Percentiles rank a stretch among this genome's conserved stretches.
These are phyloP conservation scores for Ceratocystis smalleyi DNA, from an alignment of 2,329 filamentous ascomycete species.

Conservation along the genomic window DNA sequence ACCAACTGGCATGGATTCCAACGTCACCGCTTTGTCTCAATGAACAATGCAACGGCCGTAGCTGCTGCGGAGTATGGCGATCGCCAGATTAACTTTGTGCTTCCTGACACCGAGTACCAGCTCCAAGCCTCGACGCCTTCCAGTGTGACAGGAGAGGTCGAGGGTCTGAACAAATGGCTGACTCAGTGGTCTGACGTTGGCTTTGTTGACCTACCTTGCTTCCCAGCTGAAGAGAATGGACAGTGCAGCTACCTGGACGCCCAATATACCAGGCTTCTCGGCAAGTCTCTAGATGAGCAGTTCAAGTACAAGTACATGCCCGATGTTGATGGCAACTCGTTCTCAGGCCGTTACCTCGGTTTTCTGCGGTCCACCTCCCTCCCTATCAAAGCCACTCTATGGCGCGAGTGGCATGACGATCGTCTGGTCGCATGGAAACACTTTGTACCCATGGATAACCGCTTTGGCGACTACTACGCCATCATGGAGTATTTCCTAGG, in stretches of 20 bases:
- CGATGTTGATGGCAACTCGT: slow-evolving; percentile 62
- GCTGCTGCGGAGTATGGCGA: slow-evolving; percentile 32
- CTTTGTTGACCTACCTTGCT: slow-evolving; percentile 41
- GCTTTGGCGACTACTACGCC: slow-evolving; percentile 55
- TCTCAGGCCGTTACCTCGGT: slow-evolving; percentile 51
- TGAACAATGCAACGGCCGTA: slow-evolving; percentile 52
- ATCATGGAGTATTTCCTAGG: slow-evolving; percentile 57
- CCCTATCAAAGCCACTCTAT: slow-evolving; percentile 64
- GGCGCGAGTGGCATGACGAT: slow-evolving; percentile 66
- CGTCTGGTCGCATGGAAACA: slow-evolving; percentile 63
- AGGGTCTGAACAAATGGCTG: slow-evolving; percentile 36
- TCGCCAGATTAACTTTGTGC: slow-evolving; percentile 36
- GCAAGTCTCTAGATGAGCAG: slow-evolving; percentile 29
- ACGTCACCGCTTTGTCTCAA: slow-evolving; percentile 57
- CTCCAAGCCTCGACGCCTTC: slow-evolving; percentile 21
- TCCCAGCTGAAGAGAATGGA: slow-evolving; percentile 28
- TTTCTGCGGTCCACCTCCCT: slow-evolving; percentile 55
- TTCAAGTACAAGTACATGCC: slow-evolving; percentile 53
- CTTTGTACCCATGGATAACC: slow-evolving; percentile 65
- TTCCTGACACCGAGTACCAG: slow-evolving; percentile 34
- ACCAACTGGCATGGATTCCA: slow-evolving; percentile 59
- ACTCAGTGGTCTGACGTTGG: slow-evolving; percentile 33
- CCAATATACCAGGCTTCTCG: slow-evolving; percentile 57
- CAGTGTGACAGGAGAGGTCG: slow-evolving; percentile 22
- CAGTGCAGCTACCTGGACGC: slow-evolving; percentile 70